Base-by-base conservation (phyloP, 805 yeast species). In the Candida cerambycidarum region DNA sequence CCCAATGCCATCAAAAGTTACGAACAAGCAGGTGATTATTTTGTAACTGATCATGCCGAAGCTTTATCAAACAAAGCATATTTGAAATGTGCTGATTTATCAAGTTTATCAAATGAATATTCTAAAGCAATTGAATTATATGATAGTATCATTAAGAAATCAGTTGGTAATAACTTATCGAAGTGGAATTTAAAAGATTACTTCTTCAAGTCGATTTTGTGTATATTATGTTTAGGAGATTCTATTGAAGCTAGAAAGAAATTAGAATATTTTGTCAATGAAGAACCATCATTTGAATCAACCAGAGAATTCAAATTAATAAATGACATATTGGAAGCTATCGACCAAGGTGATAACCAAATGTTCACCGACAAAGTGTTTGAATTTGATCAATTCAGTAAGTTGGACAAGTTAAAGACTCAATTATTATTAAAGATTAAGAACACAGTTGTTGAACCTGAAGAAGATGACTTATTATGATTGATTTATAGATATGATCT, bases 11-110 rank as follows among this genome's bases (percentile, higher is more conserved):
- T 84, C 41, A 73, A 73, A 42, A 79, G 89, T 21, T 92, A 85
- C 59, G 95, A 89, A 58, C 86, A 84, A 55, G 97, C 99, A 9
- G 97, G 96, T 31, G 98, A 93, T 57, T 93, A 97, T 90, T 90
- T 85, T 59, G 78, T 80, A 42, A 88, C 92, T 48, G 99, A 93
- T 65, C 90, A 89, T 45, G 97, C 98, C 0, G 85, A 84, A 49
- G 95, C 97, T 7, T 62, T 92, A 43, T 80, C 96, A 18, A 89
- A 83, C 65, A 93, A 93, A 68, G 90, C 95, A 17, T 85, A 78
- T 52, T 69, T 92, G 51, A 89, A 89, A 62, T 85, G 89, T 50
- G 98, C 98, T 1, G 97, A 93, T 59, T 72, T 93, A 53, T 76
- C 82, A 41, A 95, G 96, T 13, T 50, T 64, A 21, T 53, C 63